Conservation (phyloP, 108 stramenopile genomes). For the Skeletonema grethae region DNA sequence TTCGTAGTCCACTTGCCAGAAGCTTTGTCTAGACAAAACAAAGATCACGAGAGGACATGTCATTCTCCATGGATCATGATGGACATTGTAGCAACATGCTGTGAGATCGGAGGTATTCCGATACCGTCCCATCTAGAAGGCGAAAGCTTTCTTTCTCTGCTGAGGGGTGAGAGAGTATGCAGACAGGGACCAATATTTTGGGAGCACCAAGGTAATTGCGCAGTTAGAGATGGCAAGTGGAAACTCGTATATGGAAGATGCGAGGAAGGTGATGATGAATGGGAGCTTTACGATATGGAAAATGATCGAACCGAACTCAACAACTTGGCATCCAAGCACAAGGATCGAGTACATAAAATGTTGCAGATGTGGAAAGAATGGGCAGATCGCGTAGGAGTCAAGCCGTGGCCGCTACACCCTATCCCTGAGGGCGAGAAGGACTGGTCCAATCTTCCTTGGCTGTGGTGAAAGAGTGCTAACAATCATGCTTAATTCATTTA, state of each 20-base stretch:
- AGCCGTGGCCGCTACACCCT: conserved; percentile 43
- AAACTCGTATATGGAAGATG: conserved; percentile 45
- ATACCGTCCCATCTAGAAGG: conserved; percentile 40
- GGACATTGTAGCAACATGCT: conserved; percentile 56
- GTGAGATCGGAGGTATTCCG: conserved; percentile 28
- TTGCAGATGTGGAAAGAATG: conserved; percentile 38
- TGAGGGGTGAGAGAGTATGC: conserved; percentile 14
- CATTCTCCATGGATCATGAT: conserved; percentile 48
- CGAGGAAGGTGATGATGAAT: conserved; percentile 17
- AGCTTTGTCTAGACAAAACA: neutral
- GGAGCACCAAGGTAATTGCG: conserved; percentile 57
- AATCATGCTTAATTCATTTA: neutral
- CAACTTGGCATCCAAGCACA: conserved; percentile 29
- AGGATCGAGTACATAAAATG: conserved; percentile 30
- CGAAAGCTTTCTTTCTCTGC: conserved; percentile 44
- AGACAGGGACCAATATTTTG: conserved; percentile 42
- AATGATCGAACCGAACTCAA: conserved; percentile 45
- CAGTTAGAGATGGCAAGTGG: conserved; percentile 46
- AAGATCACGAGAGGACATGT: conserved; percentile 21
- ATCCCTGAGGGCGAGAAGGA: conserved; percentile 47
- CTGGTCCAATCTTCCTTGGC: conserved; percentile 57
- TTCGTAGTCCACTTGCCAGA: conserved; percentile 45
- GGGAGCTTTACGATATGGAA: conserved; percentile 55
- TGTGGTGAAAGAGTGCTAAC: conserved; percentile 24
- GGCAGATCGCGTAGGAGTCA: conserved; percentile 37